Evolutionary conservation across 768 basidiomycete genomes (phyloP).

Genomic region (Xerocomellus intermedius): DNA sequence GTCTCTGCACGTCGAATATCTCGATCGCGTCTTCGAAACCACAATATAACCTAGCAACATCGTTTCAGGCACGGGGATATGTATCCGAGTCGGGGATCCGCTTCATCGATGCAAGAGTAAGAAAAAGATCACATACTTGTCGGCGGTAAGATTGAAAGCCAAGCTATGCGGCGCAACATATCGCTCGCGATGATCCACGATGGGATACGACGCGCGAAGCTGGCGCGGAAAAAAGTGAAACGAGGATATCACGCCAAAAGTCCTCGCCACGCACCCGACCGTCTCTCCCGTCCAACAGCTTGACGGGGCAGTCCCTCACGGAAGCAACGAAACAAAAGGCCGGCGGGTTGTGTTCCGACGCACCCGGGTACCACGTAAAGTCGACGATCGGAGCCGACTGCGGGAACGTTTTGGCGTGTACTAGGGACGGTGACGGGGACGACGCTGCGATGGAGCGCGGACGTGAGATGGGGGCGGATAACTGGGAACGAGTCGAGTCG

Average conservation of each 20-base stretch:
- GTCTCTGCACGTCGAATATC: constrained; percentile 71
- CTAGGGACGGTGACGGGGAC: background rate
- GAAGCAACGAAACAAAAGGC: constrained; percentile 84
- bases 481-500: background rate
- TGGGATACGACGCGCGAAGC: constrained; percentile 89
- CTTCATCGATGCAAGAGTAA: too few relatives aligned
- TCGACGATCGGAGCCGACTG: constrained; percentile 78
- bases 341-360: constrained; percentile 52
- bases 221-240: constrained; percentile 28
- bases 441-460: background rate
- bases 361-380: constrained; percentile 82
- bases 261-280: constrained; percentile 56
- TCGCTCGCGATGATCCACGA: constrained; percentile 92
- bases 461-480: background rate
- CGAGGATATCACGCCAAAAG: background rate
- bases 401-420: constrained; percentile 30
- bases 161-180: constrained; percentile 84
- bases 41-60: constrained; percentile 63
- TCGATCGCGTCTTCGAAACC: constrained; percentile 86
- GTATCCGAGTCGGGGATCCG: background rate
- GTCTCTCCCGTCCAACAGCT: constrained; percentile 75
- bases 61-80: background rate
- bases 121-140: constrained; percentile 46
- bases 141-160: constrained; percentile 67
- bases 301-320: constrained; percentile 81